phyloP scores from a whole-genome alignment of 2,329 filamentous ascomycete species.

The Cladosporium cucumerinum region DNA sequence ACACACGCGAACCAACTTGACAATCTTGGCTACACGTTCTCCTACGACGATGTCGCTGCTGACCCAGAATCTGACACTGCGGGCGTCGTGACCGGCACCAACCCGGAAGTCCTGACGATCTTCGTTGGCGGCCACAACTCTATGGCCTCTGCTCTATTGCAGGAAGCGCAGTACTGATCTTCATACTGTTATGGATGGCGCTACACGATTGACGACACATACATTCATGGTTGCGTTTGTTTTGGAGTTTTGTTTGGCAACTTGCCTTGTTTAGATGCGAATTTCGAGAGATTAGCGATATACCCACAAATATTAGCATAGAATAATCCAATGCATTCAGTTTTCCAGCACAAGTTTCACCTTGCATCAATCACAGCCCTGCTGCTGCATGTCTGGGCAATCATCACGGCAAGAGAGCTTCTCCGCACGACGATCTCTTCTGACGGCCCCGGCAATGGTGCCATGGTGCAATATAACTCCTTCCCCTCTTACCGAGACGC shows the following conservation, averaged over 20 bases:
- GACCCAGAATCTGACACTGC: conserved; percentile 51
- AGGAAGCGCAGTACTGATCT: conserved; percentile 2
- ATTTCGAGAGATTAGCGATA: not conserved
- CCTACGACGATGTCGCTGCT: conserved; percentile 65
- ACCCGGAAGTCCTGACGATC: conserved; percentile 42
- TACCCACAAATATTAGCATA: not conserved
- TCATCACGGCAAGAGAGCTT: not conserved
- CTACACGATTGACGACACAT: not conserved
- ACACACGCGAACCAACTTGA: conserved; percentile 58
- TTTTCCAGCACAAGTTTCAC: not conserved
- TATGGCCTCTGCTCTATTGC: not conserved
- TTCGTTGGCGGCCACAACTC: conserved; percentile 41
- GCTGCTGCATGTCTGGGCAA: not conserved
- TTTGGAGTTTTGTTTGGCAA: not conserved
- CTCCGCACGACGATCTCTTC: not conserved
- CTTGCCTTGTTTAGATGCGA: not conserved
- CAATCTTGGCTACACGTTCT: conserved; percentile 59
- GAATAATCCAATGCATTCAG: not conserved
- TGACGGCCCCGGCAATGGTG: not conserved
- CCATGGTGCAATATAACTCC: not conserved
- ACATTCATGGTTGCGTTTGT: conserved; percentile 8
- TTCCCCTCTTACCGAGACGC: not conserved
- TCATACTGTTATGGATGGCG: not conserved
- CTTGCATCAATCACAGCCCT: not conserved
- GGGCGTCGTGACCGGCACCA: conserved; percentile 43